phyloP scores from a whole-genome alignment of 805 yeast species.

The Schwanniomyces yamadae region DNA sequence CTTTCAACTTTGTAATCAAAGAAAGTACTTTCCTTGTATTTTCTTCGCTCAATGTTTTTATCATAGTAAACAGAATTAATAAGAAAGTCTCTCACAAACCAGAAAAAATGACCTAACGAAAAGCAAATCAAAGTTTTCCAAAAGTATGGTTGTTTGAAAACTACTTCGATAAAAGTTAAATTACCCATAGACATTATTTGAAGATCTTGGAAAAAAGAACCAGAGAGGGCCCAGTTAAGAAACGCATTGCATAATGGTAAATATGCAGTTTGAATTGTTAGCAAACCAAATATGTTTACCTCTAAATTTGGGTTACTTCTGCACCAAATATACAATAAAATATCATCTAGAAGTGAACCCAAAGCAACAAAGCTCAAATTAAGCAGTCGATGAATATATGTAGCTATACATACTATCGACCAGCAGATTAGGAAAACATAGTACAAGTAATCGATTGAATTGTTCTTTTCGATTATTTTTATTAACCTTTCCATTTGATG shows the following conservation, averaged over 20 bases:
- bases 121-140: conserved; percentile 16
- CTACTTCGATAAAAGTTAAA: neutral
- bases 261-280: conserved; percentile 20
- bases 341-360: conserved; percentile 27
- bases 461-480: conserved; percentile 15
- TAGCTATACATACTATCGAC: conserved; percentile 20
- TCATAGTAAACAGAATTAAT: conserved; percentile 16
- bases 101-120: conserved; percentile 31
- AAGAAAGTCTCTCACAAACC: conserved; percentile 27
- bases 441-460: conserved; percentile 31
- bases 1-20: conserved; percentile 11
- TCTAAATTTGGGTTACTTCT: conserved; percentile 23
- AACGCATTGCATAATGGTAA: conserved; percentile 16
- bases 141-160: conserved; percentile 10
- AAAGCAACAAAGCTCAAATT: conserved; percentile 13
- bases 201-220: conserved; percentile 9
- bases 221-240: conserved; percentile 9
- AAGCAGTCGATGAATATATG: conserved; percentile 15
- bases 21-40: conserved; percentile 11
- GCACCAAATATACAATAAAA: conserved; percentile 30
- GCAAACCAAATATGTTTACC: conserved; percentile 22
- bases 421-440: conserved; percentile 23
- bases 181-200: conserved; percentile 11
- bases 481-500: conserved; percentile 15
- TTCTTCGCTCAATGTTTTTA: conserved; percentile 13